Base-by-base conservation (phyloP, 371 early-diverging fungal genomes). In the Basidiobolus meristosporus region DNA sequence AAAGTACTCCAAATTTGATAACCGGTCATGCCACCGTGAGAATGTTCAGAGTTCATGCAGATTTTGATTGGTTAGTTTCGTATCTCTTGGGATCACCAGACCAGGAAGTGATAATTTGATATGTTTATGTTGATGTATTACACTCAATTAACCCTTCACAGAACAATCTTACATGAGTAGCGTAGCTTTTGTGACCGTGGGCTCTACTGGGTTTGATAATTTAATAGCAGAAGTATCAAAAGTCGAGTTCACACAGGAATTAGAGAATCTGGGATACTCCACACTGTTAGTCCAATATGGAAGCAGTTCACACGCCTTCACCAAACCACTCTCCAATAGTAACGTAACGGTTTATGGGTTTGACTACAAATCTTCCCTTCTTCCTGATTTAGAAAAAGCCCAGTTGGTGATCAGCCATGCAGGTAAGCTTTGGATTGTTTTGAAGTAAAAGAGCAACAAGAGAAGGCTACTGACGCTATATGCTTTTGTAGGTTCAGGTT, bases 181-280 rank as follows among this genome's bases (percentile, higher is more conserved):
- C n/a, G n/a, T n/a, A n/a, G n/a, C n/a, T n/a, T 84, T 89, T 50
- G 71, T 87, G 20, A 90, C 91, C 0, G 90, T 92, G 7, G 93
- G 93, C 11, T 79, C 89, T 7, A 89, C 90, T 3, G 70, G 76
- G 0, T 92, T 92, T 48, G 83, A 86, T 48, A 61, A 59, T 3
- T 68, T 92, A 12, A 58, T 89, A 26, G 34, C 43, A 7, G 47
- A 56, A 2, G 57, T 66, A 2, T 53, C 61, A 22, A 53, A 62
- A 4, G 21, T 38, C 0, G 41, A 53, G n/a, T 65, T 85, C 35
- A 54, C 77, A 22, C 42, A 39, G 1, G 38, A 57, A 3, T 52
- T 81, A 23, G 31, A 36, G 3, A 31, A 33, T 2, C 46, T 60
- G n/a, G 68, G 69, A 19, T 76, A 67, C 52, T 46, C 42, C 0